These are phyloP conservation scores for Sporothrix brasiliensis DNA, from an alignment of 2,329 filamentous ascomycete species.

Conservation along the genomic window DNA sequence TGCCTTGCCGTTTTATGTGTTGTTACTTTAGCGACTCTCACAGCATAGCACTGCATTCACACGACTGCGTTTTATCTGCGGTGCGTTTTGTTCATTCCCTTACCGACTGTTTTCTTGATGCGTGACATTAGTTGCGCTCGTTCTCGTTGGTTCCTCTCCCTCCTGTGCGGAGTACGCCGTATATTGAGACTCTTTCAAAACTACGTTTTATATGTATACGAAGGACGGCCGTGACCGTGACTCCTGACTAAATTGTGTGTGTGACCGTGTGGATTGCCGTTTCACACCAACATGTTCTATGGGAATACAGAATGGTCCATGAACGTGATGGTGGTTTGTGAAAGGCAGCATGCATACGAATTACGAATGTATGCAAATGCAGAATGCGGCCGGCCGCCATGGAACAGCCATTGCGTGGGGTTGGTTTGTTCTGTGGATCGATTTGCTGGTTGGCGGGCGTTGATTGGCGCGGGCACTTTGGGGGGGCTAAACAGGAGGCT, in stretches of 20 bases:
- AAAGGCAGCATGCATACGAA: background rate
- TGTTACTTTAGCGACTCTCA: background rate
- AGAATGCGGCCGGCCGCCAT: background rate
- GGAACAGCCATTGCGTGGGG: background rate
- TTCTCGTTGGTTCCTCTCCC: background rate
- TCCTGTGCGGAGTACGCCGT: background rate
- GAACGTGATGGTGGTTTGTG: no score
- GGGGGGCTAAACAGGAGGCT: background rate
- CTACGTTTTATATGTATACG: background rate
- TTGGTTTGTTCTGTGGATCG: background rate
- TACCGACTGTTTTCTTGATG: background rate
- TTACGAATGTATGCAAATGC: background rate
- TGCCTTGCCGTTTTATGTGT: background rate
- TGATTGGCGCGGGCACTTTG: background rate
- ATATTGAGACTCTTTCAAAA: no score
- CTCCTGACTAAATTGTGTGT: no score
- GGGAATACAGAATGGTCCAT: no score
- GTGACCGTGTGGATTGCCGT: no score
- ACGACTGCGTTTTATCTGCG: slow-evolving; percentile 3
- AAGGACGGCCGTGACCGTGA: no score
- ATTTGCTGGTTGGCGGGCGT: no score
- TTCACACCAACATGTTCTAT: no score
- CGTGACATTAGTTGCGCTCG: background rate
- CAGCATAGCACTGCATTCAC: slow-evolving; percentile 21
- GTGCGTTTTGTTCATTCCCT: background rate